Evolutionary conservation across 805 yeast genomes (phyloP), one percentile per base, ranked within the genome.

Genomic region (Saturnispora silvae): DNA sequence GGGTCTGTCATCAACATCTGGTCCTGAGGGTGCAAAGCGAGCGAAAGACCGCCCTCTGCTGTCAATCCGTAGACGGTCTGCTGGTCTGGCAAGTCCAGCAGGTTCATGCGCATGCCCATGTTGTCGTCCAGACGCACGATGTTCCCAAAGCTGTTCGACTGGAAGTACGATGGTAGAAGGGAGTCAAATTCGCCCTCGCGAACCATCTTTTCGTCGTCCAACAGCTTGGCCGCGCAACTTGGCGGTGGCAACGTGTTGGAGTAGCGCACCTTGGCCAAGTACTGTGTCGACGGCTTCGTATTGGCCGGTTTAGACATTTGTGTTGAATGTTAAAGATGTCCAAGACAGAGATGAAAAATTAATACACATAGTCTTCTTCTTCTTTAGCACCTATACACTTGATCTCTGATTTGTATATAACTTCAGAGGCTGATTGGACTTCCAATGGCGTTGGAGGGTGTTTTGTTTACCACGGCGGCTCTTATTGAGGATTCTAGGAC

Each of bases 241-340:
- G 97, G 97, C 2, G 96, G 87, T 5, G 98, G 98, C 18, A 92
- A 66, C 50, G 75, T 81, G 56, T 92, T 92, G 41, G 74, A 74
- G 57, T 86, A 89, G 52, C 94, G 72, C 37, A 81, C 73, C 48
- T 81, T 79, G 32, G 94, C 94, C 39, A 81, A 75, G 51, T 77
- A 81, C 23, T 44, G 47, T 4, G 43, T 40, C 8, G 37, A 31
- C 8, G 43, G 36, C 37, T 41, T 44, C 15, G 15, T 16, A 18
- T 13, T 9, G 8, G 6, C 20, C 9, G 17, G 32, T 29, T 29
- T 29, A 18, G 19, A 28, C 14, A 7, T 15, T 18, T 15, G 13
- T 28, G 19, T 9, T 9, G 31, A 28, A 7, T 18, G 32, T 29
- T 29, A 23, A 29, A 14, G n/a, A 29, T 18, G 4, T 14, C 14